phyloP scores from a whole-genome alignment of 2,329 filamentous ascomycete species.

The Fusarium mangiferae region DNA sequence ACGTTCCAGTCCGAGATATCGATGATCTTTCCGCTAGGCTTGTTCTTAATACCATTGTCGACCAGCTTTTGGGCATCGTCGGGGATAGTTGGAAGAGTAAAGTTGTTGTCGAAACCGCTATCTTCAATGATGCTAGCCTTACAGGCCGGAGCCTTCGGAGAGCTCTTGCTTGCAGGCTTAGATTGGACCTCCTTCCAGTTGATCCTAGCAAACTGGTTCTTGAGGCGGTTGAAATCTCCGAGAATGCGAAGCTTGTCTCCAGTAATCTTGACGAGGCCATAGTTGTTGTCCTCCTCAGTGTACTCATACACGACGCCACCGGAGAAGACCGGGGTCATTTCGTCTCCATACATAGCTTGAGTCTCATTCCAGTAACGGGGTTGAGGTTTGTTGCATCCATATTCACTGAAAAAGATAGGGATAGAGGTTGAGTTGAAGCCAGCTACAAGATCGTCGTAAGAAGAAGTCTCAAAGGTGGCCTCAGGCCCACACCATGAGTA shows the following conservation, averaged over 20 bases:
- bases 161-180: conserved; percentile 65
- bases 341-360: conserved; percentile 72
- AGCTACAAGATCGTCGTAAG: conserved; percentile 70
- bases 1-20: conserved; percentile 73
- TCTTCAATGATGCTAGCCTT: conserved; percentile 71
- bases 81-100: conserved; percentile 77
- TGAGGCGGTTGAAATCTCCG: conserved; percentile 77
- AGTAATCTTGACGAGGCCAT: conserved; percentile 71
- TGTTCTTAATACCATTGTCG: conserved; percentile 75
- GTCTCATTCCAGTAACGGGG: conserved; percentile 83
- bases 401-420: conserved; percentile 85
- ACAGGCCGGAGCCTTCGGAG: conserved; percentile 70
- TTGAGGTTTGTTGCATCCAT: conserved; percentile 78
- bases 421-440: conserved; percentile 74
- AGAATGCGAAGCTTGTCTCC: conserved; percentile 67
- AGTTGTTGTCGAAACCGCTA: conserved; percentile 79
- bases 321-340: conserved; percentile 76
- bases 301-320: conserved; percentile 87
- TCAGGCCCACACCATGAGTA: conserved; percentile 75
- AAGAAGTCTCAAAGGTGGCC: conserved; percentile 70
- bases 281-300: conserved; percentile 75
- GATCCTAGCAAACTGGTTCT: conserved; percentile 78
- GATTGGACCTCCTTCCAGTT: conserved; percentile 75
- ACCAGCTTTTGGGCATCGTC: conserved; percentile 77
- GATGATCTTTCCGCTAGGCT: conserved; percentile 75